phyloP scores from a whole-genome alignment of 257 asterid genomes.

The Pogostemon cablin region DNA sequence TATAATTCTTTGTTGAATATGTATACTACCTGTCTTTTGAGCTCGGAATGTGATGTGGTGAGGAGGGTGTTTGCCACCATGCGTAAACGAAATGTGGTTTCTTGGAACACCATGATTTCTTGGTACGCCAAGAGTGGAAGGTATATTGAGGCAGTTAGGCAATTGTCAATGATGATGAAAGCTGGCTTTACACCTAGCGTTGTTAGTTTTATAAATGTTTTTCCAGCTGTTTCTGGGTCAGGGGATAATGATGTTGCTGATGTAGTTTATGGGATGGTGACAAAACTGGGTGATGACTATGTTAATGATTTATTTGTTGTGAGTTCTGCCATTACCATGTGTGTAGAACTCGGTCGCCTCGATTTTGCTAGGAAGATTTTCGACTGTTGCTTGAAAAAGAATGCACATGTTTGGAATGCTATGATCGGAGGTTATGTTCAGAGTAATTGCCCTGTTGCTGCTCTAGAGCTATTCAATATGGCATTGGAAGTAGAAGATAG shows the following conservation, averaged over 20 bases:
- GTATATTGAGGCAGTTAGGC: conserved; percentile 53
- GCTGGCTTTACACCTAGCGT: conserved; percentile 55
- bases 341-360: conserved; percentile 65
- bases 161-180: conserved; percentile 63
- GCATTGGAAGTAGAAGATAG: conserved; percentile 51
- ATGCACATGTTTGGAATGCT: conserved; percentile 73
- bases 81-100: conserved; percentile 75
- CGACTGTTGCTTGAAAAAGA: conserved; percentile 59
- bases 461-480: conserved; percentile 54
- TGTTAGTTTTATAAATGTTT: conserved; percentile 65
- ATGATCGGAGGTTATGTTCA: conserved; percentile 69
- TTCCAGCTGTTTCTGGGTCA: conserved; percentile 57
- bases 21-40: conserved; percentile 62
- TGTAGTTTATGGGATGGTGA: conserved; percentile 55
- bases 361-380: conserved; percentile 56
- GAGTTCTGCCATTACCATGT: conserved; percentile 78
- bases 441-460: conserved; percentile 50
- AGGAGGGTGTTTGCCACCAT: conserved; percentile 59
- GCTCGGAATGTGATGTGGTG: conserved; percentile 51
- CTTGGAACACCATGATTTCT: conserved; percentile 71
- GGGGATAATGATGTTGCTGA: conserved; percentile 50
- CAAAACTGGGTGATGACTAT: conserved; percentile 53
- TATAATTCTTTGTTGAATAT: conserved; percentile 81
- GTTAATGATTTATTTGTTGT: conserved; percentile 61
- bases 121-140: conserved; percentile 63